Evolutionary conservation across 768 basidiomycete species (phyloP), one percentile per base, ranked within the genome.

Genomic region (Fomitopsis pulvina): DNA sequence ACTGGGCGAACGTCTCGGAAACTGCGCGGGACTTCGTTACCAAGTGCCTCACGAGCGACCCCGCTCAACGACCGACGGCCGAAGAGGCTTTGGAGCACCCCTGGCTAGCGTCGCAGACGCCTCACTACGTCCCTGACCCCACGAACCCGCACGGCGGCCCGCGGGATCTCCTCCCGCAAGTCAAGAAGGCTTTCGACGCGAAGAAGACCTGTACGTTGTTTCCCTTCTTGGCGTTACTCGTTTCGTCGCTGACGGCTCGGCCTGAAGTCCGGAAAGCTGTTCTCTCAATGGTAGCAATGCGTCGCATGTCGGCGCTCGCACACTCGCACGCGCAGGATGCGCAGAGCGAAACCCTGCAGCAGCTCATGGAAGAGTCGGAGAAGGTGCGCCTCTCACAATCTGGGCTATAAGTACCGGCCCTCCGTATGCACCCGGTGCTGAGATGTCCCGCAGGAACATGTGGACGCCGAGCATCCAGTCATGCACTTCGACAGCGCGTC

Each of bases 171-270:
- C 69, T 97, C 58, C 94, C 95, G 25, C 79, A 87, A 40, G 86
- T 98, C 67, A 89, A 84, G 75, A 88, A 81, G 68, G 85, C 81
- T 26, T 93, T 96, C 71, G 81, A 96, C 63, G 92, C 91, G 27
- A 88, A 79, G 71, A 80, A 78, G 68, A 81, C 89, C 16, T 95
- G 90, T 91, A 61, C 47, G 87, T 25, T 51, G 25, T 11, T 10
- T 39, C 2, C 28, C 12, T 43, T 9, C 18, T 16, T 52, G 8
- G 22, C 48, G 29, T 45, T 28, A 9, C 11, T 11, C 27, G 9
- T 30, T 48, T 27, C n/a, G 7, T 43, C 40, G 50, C 51, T 57
- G 51, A 53, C 24, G 20, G 21, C 3, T 26, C n/a, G 40, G 11
- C 25, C 2, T 47, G 21, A 63, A 92, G 91, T 92, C 90, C 85